Evolutionary conservation across 371 early-diverging fungal species (phyloP).

Genomic region (Choanephora cucurbitarum): DNA sequence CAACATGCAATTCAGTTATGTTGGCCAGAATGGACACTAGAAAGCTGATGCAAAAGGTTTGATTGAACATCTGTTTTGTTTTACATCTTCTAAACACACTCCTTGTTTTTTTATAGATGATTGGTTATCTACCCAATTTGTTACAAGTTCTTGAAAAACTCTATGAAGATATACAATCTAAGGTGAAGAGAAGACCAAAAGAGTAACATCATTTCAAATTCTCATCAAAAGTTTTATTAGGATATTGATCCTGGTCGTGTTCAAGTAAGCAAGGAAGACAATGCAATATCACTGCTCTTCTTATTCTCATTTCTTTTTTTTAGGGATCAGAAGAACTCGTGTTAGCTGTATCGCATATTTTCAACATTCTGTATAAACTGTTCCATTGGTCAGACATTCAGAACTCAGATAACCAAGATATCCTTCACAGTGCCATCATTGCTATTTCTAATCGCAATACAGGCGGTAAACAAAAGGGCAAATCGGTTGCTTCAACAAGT

Average conservation of each 20-base stretch:
- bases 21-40: slow-evolving; percentile 38
- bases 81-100: background rate
- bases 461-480: slow-evolving; percentile 5
- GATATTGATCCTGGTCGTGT: slow-evolving; percentile 36
- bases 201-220: no score
- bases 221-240: no score
- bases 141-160: slow-evolving; percentile 35
- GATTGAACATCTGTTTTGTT: slow-evolving; percentile 7
- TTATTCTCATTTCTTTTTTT: background rate
- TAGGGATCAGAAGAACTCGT: slow-evolving; percentile 34
- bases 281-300: no score
- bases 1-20: slow-evolving; percentile 25
- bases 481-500: slow-evolving; percentile 5
- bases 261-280: background rate
- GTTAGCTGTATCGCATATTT: slow-evolving; percentile 39
- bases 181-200: slow-evolving; percentile 19
- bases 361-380: slow-evolving; percentile 49
- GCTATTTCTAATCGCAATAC: slow-evolving; percentile 22
- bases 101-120: slow-evolving; percentile 16
- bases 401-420: slow-evolving; percentile 45
- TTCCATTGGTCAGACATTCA: slow-evolving; percentile 61
- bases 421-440: slow-evolving; percentile 26
- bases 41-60: slow-evolving; percentile 42
- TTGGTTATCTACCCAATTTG: slow-evolving; percentile 38
- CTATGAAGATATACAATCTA: slow-evolving; percentile 29